Base-by-base conservation (phyloP, 805 yeast genomes). In the Barnettozyma vustinii region DNA sequence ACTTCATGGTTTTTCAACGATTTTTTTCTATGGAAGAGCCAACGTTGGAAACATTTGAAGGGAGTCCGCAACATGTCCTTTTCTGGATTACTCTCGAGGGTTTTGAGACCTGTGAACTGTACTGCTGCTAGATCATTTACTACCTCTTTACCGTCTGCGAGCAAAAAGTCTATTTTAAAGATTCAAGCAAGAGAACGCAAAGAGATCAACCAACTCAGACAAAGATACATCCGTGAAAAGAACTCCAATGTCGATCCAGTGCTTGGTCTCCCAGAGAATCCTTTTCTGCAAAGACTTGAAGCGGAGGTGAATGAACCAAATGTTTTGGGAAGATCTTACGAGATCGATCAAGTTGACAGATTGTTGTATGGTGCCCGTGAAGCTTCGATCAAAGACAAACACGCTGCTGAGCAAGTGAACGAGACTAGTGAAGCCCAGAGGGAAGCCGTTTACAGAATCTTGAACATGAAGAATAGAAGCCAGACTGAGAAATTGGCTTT, bases 291-390 rank as follows among this genome's bases (percentile, higher is more conserved):
- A 41, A 79, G 96, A 66, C 70, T 90, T 47, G 72, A 74, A 51
- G 79, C 87, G 33, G 84, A 83, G 53, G 66, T 84, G 42, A 72
- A 74, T 40, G 94, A 87, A 63, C 84, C 85, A 15, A 72, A 74
- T 49, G 80, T 79, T 45, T 72, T 87, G 62, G 75, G 85, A 15
- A 74, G 75, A 55, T 83, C 85, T 0, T 81, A 78, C 56, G 72
- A 76, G 36, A 65, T 77, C 44, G 71, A 68, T 32, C 91, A 88
- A 59, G 83, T 88, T 43, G 94, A 89, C 52, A 85, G 80, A 62
- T 71, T 90, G 47, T 60, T 89, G 44, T 83, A 76, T 56, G 94
- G 96, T 37, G 94, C 91, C 10, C 86, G 84, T 61, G 79, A 80
- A 56, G 79, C 86, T 4, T 60, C 80, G 42, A 68, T 71, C 45